These are phyloP conservation scores for Daldinia childiae DNA, from an alignment of 495 filamentous ascomycete genomes.

Conservation along the genomic window DNA sequence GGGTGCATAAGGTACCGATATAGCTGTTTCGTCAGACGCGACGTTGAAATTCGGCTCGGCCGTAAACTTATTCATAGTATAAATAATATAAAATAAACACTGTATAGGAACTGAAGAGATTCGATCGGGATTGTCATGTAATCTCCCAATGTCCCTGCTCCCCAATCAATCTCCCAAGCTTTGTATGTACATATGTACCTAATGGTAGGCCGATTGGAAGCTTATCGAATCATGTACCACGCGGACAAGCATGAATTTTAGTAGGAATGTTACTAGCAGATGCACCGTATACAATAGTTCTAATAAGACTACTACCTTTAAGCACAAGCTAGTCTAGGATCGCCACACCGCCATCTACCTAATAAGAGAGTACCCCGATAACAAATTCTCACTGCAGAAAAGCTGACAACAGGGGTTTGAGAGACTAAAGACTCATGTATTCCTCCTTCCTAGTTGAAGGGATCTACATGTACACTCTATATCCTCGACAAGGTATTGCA, in stretches of 20 bases:
- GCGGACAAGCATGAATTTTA: constrained; percentile 39
- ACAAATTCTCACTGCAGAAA: constrained; percentile 19
- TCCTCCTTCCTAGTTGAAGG: constrained; percentile 15
- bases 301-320: constrained; percentile 14
- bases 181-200: not conserved
- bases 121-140: not conserved
- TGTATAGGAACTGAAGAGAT: not conserved
- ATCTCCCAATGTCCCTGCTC: not conserved
- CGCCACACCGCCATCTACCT: constrained; percentile 49
- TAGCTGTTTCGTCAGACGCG: constrained; percentile 9
- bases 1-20: not conserved
- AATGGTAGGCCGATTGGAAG: constrained; percentile 7
- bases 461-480: constrained; percentile 41
- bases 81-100: not conserved
- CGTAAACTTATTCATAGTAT: not conserved
- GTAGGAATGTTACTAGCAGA: constrained; percentile 36
- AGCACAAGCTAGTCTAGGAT: constrained; percentile 29
- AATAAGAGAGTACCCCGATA: constrained; percentile 33
- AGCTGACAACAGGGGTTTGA: constrained; percentile 11
- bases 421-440: constrained; percentile 35
- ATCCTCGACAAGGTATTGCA: constrained; percentile 38
- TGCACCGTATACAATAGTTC: constrained; percentile 45
- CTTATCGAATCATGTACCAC: constrained; percentile 42
- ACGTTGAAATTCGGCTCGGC: not conserved
- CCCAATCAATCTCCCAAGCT: constrained; percentile 1